phyloP scores from a whole-genome alignment of 1,139 yeast species.

The Saccharomyces pastorianus region DNA sequence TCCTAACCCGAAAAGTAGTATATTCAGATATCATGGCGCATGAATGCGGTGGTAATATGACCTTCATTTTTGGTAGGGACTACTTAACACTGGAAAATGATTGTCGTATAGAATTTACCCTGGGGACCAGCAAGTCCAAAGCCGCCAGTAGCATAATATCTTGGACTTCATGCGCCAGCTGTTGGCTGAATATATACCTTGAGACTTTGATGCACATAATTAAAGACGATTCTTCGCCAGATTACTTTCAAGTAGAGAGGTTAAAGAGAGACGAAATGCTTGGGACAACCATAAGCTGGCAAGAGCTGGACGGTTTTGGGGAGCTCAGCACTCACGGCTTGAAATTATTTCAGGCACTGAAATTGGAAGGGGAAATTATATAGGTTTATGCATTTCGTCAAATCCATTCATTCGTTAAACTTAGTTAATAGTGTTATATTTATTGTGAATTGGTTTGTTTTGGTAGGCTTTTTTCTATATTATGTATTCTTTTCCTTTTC shows the following conservation, averaged over 20 bases:
- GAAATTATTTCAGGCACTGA: slow-evolving; percentile 43
- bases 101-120: slow-evolving; percentile 19
- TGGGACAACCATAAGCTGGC: slow-evolving; percentile 38
- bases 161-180: slow-evolving; percentile 22
- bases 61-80: neutral
- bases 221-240: neutral
- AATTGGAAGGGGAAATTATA: slow-evolving; percentile 17
- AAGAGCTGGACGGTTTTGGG: slow-evolving; percentile 59
- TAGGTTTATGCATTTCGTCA: neutral
- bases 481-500: neutral
- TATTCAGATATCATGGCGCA: neutral
- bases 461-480: neutral
- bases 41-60: neutral
- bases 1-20: neutral
- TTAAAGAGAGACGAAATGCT: slow-evolving; percentile 17
- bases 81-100: slow-evolving; percentile 12
- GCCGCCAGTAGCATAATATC: slow-evolving; percentile 16
- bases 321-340: slow-evolving; percentile 53
- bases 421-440: neutral
- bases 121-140: slow-evolving; percentile 7
- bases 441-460: neutral
- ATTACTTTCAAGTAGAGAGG: slow-evolving; percentile 5
- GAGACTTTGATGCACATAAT: slow-evolving; percentile 24
- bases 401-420: neutral
- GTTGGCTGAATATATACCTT: slow-evolving; percentile 36